These are phyloP conservation scores for Neurospora sp. DNA, from an alignment of 495 filamentous ascomycete species.

Conservation along the genomic window DNA sequence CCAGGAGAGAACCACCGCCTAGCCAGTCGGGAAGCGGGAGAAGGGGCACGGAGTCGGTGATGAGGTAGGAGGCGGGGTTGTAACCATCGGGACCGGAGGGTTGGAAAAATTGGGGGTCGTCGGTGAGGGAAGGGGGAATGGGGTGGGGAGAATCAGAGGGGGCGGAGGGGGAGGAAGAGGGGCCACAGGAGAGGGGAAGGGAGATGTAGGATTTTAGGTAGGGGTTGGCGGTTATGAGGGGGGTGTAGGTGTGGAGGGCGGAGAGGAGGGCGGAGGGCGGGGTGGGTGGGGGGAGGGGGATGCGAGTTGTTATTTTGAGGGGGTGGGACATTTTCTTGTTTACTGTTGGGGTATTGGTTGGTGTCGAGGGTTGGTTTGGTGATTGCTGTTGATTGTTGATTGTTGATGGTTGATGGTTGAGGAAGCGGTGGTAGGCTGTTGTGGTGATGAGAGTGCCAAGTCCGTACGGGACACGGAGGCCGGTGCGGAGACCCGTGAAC, in stretches of 20 bases:
- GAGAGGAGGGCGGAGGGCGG: conserved; percentile 16
- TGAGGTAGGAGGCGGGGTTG: conserved; percentile 19
- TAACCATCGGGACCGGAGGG: conserved; percentile 3
- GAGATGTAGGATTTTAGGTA: conserved; percentile 19
- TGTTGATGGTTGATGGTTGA: neutral
- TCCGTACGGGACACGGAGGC: neutral
- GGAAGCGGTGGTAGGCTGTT: neutral
- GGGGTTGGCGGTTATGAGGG: conserved; percentile 28
- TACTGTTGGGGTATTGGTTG: neutral
- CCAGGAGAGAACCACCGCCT: conserved; percentile 16
- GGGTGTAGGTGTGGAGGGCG: conserved; percentile 22
- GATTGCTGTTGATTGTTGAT: neutral
- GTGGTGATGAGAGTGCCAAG: neutral
- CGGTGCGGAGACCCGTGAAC: neutral
- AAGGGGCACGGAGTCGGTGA: conserved; percentile 28
- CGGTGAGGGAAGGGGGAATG: conserved; percentile 3
- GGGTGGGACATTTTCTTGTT: conserved; percentile 3
- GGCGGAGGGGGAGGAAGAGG: conserved; percentile 16
- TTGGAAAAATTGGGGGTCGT: conserved; percentile 27
- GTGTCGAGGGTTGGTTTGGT: neutral
- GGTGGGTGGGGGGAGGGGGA: conserved; percentile 24
- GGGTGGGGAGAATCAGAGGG: conserved; percentile 15
- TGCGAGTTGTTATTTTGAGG: conserved; percentile 20
- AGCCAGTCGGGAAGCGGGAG: conserved; percentile 11
- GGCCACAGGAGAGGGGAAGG: conserved; percentile 10